Evolutionary conservation across 768 basidiomycete species (phyloP), one percentile per base, ranked within the genome.

Genomic region (Sporobolomyces phaffii): DNA sequence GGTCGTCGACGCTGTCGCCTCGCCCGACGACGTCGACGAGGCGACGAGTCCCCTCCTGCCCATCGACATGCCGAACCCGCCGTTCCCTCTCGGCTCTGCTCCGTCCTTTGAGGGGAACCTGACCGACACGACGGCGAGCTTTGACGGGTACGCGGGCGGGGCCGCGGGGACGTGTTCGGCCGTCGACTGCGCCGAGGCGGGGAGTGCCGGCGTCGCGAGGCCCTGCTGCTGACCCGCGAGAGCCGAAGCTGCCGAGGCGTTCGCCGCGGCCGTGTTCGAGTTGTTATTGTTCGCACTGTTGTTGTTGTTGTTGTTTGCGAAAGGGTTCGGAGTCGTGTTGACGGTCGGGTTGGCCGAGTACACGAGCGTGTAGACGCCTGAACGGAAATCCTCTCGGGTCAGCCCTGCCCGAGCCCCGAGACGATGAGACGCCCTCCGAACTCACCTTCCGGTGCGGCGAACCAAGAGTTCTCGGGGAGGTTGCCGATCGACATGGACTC

Each of bases 251-350:
- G 58, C 9, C n/a, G 26, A 26, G 17, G 49, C 11, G n/a, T n/a
- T n/a, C n/a, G n/a, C n/a, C n/a, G n/a, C n/a, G n/a, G n/a, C n/a
- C n/a, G n/a, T n/a, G n/a, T n/a, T n/a, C n/a, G n/a, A n/a, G n/a
- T n/a, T n/a, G n/a, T n/a, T n/a, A n/a, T n/a, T n/a, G n/a, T n/a
- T n/a, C n/a, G n/a, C n/a, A n/a, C n/a, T n/a, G n/a, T n/a, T n/a
- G n/a, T n/a, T n/a, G n/a, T n/a, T n/a, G n/a, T n/a, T n/a, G 58
- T 61, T 50, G 31, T 78, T 74, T 28, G 79, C 70, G 58, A 73
- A 72, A 53, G 81, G 74, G 38, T 38, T 51, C 13, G 76, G 80
- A 7, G 48, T n/a, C 47, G 15, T 31, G 31, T 59, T 38, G 2
- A 57, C 13, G 11, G 61, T 49, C 24, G 50, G 18, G 47, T 50